Evolutionary conservation across 2,329 filamentous ascomycete genomes (phyloP).

Genomic region (Coniochaeta sp.): DNA sequence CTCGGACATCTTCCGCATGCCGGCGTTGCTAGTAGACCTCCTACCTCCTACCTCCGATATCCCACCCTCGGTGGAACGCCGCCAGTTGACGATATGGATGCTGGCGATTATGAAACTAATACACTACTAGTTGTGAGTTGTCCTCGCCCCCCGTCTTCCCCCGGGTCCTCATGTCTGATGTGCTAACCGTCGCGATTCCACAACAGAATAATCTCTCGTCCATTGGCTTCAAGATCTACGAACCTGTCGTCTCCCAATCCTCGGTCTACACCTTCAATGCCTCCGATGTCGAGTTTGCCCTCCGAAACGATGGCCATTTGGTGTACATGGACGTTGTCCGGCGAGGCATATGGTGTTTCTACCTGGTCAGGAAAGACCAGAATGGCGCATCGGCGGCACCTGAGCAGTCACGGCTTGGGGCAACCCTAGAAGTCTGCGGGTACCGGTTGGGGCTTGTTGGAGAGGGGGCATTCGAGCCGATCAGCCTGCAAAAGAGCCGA

Average conservation of each 20-base stretch:
- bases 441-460: conserved; percentile 37
- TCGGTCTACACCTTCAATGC: conserved; percentile 37
- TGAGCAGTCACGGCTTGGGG: conserved; percentile 24
- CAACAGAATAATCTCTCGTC: conserved; percentile 52
- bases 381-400: conserved; percentile 14
- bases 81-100: conserved; percentile 47
- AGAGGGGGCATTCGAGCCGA: conserved; percentile 44
- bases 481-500: conserved; percentile 38
- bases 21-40: background rate
- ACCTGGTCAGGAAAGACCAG: conserved; percentile 35
- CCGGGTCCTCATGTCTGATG: background rate
- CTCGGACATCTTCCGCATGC: background rate
- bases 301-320: conserved; percentile 46
- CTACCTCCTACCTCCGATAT: background rate
- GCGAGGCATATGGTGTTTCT: conserved; percentile 49
- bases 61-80: conserved; percentile 14
- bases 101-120: conserved; percentile 58
- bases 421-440: conserved; percentile 35
- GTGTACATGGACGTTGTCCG: conserved; percentile 44
- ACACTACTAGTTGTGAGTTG: conserved; percentile 47
- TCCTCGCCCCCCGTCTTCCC: background rate
- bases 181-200: background rate
- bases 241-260: conserved; percentile 35
- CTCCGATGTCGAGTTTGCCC: conserved; percentile 42
- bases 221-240: conserved; percentile 48